phyloP scores from a whole-genome alignment of 2,329 filamentous ascomycete species.

The Colletotrichum destructivum region DNA sequence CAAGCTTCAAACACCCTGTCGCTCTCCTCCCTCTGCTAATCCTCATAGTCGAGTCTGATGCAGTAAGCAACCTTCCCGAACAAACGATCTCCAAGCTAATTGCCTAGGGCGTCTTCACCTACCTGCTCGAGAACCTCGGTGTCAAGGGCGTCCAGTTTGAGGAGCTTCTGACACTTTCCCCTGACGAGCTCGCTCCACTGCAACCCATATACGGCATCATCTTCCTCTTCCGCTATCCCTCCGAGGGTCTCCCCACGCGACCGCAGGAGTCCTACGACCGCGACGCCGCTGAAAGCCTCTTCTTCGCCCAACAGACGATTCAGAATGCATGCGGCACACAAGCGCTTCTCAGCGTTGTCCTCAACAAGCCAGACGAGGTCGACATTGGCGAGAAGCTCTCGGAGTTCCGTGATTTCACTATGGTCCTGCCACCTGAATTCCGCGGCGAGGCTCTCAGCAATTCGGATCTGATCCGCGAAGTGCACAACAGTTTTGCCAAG shows the following conservation, averaged over 20 bases:
- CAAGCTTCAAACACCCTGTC: slow-evolving; percentile 38
- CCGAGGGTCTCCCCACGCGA: slow-evolving; percentile 69
- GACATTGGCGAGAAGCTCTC: slow-evolving; percentile 80
- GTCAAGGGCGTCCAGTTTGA: slow-evolving; percentile 97
- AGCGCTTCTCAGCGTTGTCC: slow-evolving; percentile 89
- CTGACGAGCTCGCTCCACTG: slow-evolving; percentile 78
- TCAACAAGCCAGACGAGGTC: slow-evolving; percentile 84
- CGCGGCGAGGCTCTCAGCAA: slow-evolving; percentile 74
- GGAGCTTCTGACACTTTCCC: slow-evolving; percentile 91
- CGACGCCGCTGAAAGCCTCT: slow-evolving; percentile 81
- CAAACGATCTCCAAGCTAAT: slow-evolving; percentile 8
- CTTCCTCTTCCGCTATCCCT: slow-evolving; percentile 98
- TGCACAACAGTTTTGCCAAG: slow-evolving; percentile 92
- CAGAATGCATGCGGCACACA: slow-evolving; percentile 99
- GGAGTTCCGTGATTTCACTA: slow-evolving; percentile 91
- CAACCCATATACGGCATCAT: slow-evolving; percentile 94
- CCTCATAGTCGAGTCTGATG: slow-evolving; percentile 86
- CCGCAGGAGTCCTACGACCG: slow-evolving; percentile 75
- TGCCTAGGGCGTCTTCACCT: slow-evolving; percentile 91
- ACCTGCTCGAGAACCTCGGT: slow-evolving; percentile 90
- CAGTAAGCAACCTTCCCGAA: slow-evolving; percentile 70
- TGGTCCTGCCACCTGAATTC: slow-evolving; percentile 83
- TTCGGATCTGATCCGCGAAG: slow-evolving; percentile 79
- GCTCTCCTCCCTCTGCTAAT: slow-evolving; percentile 24
- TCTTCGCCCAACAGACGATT: slow-evolving; percentile 97